Base-by-base conservation (phyloP, 495 filamentous ascomycete species). In the Aspergillus ostianus region DNA sequence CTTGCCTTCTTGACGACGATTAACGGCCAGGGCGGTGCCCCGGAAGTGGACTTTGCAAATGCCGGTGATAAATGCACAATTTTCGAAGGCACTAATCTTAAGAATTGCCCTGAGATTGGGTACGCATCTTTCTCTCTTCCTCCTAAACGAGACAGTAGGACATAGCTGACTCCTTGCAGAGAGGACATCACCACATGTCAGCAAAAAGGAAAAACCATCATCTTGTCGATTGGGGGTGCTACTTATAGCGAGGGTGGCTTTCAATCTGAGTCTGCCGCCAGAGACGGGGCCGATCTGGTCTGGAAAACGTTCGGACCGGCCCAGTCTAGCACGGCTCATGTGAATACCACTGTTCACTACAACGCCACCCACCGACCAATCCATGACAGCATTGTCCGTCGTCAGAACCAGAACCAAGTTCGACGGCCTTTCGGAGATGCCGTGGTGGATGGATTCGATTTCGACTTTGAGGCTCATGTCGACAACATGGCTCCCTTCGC, bases 371-470 rank as follows among this genome's bases (percentile, higher is more conserved):
- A 26, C 27, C 1, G 10, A 5, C 3, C 1, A 6, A 36, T 12
- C 51, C 10, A 19, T 19, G n/a, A 10, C 50, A 53, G 23, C 51
- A 53, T 41, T 41, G 13, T 41, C 13, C 36, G 36, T 41, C 36
- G 36, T 17, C 36, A 41, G 36, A 2, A 63, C 67, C 15, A 30
- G 55, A 36, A 29, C 64, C 62, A 66, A 5, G 70, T 62, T 6
- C 75, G 79, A 50, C 82, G 87, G 41, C 89, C 89, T 5, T 90
- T 92, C 60, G 86, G 85, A 19, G 65, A 80, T 17, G 81, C 84
- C 23, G 73, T 80, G 29, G 67, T 91, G 47, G 88, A 92, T 64
- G 89, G 89, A 4, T 91, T 91, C 65, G 89, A 92, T 64, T 82
- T 89, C 57, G 86, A 89, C 68, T 82, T 87, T 45, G 86, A 89